Percentiles rank a stretch among this genome's conserved stretches.
Conservation (phyloP, 345 rosid species). For the Gynandropsis gynandra region DNA sequence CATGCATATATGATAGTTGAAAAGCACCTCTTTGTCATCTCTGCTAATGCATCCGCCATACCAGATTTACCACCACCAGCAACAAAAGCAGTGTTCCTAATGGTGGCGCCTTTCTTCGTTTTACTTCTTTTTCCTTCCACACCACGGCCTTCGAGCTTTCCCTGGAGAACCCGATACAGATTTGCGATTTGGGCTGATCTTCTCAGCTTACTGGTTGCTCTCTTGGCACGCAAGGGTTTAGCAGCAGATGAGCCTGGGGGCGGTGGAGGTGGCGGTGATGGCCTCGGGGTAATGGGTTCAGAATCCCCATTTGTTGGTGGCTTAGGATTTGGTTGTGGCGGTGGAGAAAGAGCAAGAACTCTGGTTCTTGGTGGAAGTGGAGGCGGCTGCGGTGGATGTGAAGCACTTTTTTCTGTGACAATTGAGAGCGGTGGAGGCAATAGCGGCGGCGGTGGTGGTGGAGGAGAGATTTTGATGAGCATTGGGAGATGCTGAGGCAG, state of each 20-base stretch:
- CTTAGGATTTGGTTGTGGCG: conserved; percentile 24
- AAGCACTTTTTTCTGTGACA: conserved; percentile 3
- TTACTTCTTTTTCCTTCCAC: conserved; percentile 15
- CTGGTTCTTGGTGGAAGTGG: conserved; percentile 11
- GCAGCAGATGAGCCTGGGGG: conserved; percentile 46
- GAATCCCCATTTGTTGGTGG: conserved; percentile 10
- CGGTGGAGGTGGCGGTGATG: conserved; percentile 37
- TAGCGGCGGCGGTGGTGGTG: background rate
- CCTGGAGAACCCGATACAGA: conserved; percentile 45
- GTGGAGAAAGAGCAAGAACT: conserved; percentile 20
- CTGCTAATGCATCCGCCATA: conserved; percentile 70
- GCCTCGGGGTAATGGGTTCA: conserved; percentile 18
- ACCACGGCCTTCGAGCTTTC: conserved; percentile 52
- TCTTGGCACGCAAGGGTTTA: conserved; percentile 40
- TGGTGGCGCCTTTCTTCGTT: conserved; percentile 22
- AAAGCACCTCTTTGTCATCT: conserved; percentile 66
- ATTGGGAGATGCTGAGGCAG: background rate
- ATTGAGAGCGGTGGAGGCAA: conserved; percentile 4
- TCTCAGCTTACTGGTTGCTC: conserved; percentile 45
- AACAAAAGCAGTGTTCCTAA: conserved; percentile 20
- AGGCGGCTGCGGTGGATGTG: conserved; percentile 24
- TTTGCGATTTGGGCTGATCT: conserved; percentile 52
- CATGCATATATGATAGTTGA: background rate
- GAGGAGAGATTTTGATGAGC: background rate
- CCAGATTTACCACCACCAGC: conserved; percentile 41